Base-by-base conservation (phyloP, 257 asterid species). In the Salvia hispanica region DNA sequence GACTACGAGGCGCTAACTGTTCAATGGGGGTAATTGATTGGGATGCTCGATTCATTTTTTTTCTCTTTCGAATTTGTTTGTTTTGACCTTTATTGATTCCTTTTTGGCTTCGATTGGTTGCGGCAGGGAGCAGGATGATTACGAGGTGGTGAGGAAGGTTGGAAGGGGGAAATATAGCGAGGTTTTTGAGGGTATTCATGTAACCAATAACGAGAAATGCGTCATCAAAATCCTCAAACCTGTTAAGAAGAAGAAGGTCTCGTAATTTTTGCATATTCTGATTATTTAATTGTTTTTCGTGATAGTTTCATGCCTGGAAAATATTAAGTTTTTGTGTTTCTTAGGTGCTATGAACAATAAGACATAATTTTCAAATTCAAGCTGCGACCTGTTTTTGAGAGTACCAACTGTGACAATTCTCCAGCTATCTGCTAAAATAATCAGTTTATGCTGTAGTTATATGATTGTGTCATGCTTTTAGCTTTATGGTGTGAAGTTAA, bases 111-210 rank as follows among this genome's bases (percentile, higher is more conserved):
- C 72, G 76, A 64, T 61, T 81, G 74, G 71, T 61, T 81, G 80
- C 60, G 47, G 43, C 86, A 92, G 98, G 81, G 95, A 89, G 75
- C 96, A 87, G 79, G 98, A 92, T 76, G 95, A 92, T 70, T 92
- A 87, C 57, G 98, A 92, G 86, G 95, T 92, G 76, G 95, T 87
- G 55, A 87, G 95, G 80, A 92, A 92, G 82, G 96, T 92, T 50
- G 98, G 98, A 47, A 81, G 98, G 79, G 98, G 98, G 14, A 89
- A 92, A 79, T 92, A 92, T 56, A 92, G 98, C 77, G 98, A 92
- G 83, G 98, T 92, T 28, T 92, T 92, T 42, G 96, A 92, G 77
- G 98, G 98, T 39, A 71, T 89, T 72, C 95, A 85, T 67, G 71
- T 87, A 54, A 80, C 94, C 71, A 83, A 83, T 72, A 84, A 83